These are phyloP conservation scores for Physcomitrellopsis africana DNA, from an alignment of 225 moss, liverwort and hornwort genomes.

Conservation along the genomic window DNA sequence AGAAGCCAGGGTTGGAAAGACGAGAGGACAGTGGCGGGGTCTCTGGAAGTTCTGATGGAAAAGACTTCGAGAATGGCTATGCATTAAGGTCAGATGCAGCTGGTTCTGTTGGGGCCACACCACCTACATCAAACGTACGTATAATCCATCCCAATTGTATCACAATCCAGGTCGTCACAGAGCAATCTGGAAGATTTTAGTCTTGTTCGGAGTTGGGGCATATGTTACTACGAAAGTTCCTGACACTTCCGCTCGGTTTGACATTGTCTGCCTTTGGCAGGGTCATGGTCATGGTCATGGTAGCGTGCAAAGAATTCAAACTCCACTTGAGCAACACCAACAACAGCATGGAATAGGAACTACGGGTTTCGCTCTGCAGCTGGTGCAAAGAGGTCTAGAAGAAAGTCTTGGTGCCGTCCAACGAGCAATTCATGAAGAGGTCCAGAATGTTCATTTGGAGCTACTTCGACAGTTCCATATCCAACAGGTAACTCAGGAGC, in stretches of 20 bases:
- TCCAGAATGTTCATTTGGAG: conserved; percentile 93
- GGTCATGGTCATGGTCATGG: conserved; percentile 60
- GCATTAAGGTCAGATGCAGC: conserved; percentile 58
- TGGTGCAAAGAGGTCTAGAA: conserved; percentile 93
- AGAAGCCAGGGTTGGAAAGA: conserved; percentile 67
- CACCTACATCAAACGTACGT: conserved; percentile 71
- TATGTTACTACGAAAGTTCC: conserved; percentile 9
- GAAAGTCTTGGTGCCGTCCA: conserved; percentile 95
- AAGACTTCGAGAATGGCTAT: conserved; percentile 76
- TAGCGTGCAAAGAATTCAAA: conserved; percentile 54
- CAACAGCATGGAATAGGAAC: conserved; percentile 73
- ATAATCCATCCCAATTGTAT: conserved; percentile 1
- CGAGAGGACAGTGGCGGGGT: conserved; percentile 67
- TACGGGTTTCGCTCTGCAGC: conserved; percentile 87
- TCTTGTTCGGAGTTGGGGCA: background rate
- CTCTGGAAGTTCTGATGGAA: conserved; percentile 54
- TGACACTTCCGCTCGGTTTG: conserved; percentile 2
- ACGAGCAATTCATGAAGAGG: conserved; percentile 96
- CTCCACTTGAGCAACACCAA: conserved; percentile 75
- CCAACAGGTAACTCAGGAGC: conserved; percentile 72
- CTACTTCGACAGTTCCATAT: conserved; percentile 98
- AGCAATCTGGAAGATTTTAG: conserved; percentile 3
- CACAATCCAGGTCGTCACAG: background rate
- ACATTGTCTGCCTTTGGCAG: conserved; percentile 31
- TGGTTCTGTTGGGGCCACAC: conserved; percentile 55